Evolutionary conservation across 805 yeast genomes (phyloP), one percentile per base, ranked within the genome.

Genomic region (Zygotorulaspora chibaensis): DNA sequence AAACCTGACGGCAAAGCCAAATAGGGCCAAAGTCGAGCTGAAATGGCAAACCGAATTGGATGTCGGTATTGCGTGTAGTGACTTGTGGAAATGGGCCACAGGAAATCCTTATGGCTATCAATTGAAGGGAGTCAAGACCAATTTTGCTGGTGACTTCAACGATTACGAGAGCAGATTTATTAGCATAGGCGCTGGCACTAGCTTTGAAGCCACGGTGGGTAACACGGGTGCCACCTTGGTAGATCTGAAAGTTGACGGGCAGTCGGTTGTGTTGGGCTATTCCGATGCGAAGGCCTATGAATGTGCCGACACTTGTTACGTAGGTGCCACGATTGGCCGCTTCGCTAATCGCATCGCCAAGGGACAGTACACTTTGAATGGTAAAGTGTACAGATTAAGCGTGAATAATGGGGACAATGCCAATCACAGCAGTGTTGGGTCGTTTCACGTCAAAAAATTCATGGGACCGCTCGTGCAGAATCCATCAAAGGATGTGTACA

Each of bases 61-160:
- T 9, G 71, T 86, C 42, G 80, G 76, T 27, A 73, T 75, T 16
- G 87, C 91, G 15, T 84, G 91, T 62, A 63, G 61, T 39, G 91
- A 84, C 61, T 69, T 85, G 50, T 86, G 93, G 91, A 76, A 72
- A 43, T 86, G 95, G 93, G 79, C 87, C 26, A 72, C 75, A 16
- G 70, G 74, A 57, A 81, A 84, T 59, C 90, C 90, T 6, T 71
- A 59, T 52, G 90, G 90, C 16, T 84, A 74, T 44, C 60, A 61
- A 43, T 42, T 60, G 16, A 51, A 53, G 35, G 65, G 65, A 40
- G 54, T 58, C 9, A 54, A 51, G n/a, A 46, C 52, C 20, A 20
- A 40, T 11, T 61, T 60, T 37, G 58, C 57, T 13, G 52, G 20
- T 27, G 15, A 11, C 3, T 50, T 45, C 2, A 39, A 55, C 11